Conservation (phyloP, 169 alveolate genomes). For the Eimeria praecox region DNA sequence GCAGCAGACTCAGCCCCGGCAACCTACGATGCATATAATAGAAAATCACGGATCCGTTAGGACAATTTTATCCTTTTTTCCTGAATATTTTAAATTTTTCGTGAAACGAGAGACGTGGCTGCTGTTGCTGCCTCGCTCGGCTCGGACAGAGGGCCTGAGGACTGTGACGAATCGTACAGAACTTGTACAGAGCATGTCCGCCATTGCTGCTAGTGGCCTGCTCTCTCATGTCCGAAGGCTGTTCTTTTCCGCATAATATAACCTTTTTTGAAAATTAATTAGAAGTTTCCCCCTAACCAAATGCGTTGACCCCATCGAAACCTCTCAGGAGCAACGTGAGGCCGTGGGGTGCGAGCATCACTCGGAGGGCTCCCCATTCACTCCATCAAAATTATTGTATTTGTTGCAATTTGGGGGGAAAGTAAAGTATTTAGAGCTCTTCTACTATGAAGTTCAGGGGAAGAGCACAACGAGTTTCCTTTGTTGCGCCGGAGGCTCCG, state of each 20-base stretch:
- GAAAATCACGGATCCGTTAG: background rate
- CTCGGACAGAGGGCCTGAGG: background rate
- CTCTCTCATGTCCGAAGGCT: background rate
- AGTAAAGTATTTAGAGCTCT: background rate
- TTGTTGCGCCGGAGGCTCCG: background rate
- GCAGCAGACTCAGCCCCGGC: background rate
- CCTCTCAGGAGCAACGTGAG: background rate
- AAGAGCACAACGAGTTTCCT: background rate
- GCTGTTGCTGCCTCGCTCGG: background rate
- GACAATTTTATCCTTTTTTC: background rate
- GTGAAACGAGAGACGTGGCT: background rate
- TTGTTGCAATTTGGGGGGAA: background rate
- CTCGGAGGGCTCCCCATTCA: background rate
- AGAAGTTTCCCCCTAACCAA: background rate
- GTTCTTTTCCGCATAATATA: background rate
- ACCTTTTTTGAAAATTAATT: background rate
- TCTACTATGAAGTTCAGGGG: background rate
- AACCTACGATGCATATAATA: background rate
- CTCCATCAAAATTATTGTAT: background rate
- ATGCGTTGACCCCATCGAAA: too few species aligned
- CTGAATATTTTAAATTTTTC: background rate
- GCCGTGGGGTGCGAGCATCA: slow-evolving; percentile 40
- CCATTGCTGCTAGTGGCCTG: background rate
- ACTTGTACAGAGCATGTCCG: background rate
- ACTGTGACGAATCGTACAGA: background rate